A percentile compares a stretch with the other conserved stretches of the same genome.
Conservation (phyloP, 1,139 yeast genomes). For the Candida freyschussii region DNA sequence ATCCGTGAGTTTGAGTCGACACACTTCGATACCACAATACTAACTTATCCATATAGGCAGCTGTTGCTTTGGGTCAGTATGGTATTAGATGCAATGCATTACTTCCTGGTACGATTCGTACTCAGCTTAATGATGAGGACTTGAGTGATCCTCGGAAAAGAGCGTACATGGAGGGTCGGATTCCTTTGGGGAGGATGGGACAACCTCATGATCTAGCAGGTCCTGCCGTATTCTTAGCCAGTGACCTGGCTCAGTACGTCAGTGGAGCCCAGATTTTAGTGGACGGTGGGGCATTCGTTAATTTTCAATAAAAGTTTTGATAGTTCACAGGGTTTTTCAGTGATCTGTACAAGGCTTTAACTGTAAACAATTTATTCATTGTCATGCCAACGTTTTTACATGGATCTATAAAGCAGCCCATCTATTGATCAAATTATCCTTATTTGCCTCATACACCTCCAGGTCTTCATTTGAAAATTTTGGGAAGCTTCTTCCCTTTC, state of each 20-base stretch:
- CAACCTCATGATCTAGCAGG: constrained; percentile 41
- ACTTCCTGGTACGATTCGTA: constrained; percentile 41
- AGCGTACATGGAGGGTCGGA: constrained; percentile 35
- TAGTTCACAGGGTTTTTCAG: too few relatives aligned
- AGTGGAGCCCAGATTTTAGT: constrained; percentile 43
- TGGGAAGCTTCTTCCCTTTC: constrained; percentile 4
- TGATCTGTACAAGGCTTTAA: too few relatives aligned
- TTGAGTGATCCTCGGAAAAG: constrained; percentile 32
- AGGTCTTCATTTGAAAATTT: constrained; percentile 4
- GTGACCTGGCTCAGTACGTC: constrained; percentile 39
- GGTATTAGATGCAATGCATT: constrained; percentile 40
- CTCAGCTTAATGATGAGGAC: constrained; percentile 37
- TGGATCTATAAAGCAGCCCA: constrained; percentile 5
- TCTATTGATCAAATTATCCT: background rate
- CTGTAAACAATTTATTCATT: too few relatives aligned
- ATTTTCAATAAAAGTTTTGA: constrained; percentile 36
- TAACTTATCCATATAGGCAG: too few relatives aligned
- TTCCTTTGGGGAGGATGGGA: constrained; percentile 44
- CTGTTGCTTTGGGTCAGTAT: constrained; percentile 38
- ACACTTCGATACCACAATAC: too few relatives aligned
- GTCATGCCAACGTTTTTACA: too few relatives aligned
- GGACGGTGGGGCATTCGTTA: constrained; percentile 44
- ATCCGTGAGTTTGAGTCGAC: too few relatives aligned
- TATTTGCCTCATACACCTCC: constrained; percentile 5
- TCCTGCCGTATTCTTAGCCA: constrained; percentile 43